A percentile compares a stretch with the other conserved stretches of the same genome.
Evolutionary conservation across 208 protist genomes (phyloP).

Genomic region (Naegleria gruberi): DNA sequence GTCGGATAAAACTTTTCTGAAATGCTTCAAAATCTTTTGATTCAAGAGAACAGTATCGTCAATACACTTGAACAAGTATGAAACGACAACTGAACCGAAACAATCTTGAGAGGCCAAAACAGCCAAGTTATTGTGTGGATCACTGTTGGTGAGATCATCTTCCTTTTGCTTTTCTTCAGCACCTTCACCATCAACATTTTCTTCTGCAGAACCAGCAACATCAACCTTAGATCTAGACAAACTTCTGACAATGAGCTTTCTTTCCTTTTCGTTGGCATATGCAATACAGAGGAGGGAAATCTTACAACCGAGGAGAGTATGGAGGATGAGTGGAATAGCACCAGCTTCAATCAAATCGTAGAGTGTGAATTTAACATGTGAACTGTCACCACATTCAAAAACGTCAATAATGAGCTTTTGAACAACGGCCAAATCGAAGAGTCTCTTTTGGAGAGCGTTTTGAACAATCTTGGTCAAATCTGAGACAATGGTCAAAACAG

Average conservation of each 20-base stretch:
- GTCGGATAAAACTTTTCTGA: background rate
- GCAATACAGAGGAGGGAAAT: background rate
- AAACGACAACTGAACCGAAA: background rate
- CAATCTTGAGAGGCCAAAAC: background rate
- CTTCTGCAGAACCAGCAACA: background rate
- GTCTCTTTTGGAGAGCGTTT: background rate
- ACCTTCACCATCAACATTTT: background rate
- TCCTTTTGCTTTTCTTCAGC: background rate
- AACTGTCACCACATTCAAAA: background rate
- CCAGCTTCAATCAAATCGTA: background rate
- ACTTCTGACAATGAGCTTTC: background rate
- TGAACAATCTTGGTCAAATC: background rate
- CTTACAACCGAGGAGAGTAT: background rate
- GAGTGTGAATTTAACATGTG: background rate
- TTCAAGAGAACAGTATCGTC: background rate
- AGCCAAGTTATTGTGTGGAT: background rate
- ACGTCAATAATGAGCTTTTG: slow-evolving; percentile 14
- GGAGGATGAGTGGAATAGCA: slow-evolving; percentile 12
- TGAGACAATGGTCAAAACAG: background rate
- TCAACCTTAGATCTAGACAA: background rate
- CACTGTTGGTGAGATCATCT: background rate
- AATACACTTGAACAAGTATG: background rate
- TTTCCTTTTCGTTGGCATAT: background rate
- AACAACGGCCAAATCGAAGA: background rate
- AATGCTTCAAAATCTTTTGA: background rate